Percentiles rank a stretch among this genome's conserved stretches.
phyloP scores from a whole-genome alignment of 2,329 filamentous ascomycete species.

The Cladorrhinum sp. region DNA sequence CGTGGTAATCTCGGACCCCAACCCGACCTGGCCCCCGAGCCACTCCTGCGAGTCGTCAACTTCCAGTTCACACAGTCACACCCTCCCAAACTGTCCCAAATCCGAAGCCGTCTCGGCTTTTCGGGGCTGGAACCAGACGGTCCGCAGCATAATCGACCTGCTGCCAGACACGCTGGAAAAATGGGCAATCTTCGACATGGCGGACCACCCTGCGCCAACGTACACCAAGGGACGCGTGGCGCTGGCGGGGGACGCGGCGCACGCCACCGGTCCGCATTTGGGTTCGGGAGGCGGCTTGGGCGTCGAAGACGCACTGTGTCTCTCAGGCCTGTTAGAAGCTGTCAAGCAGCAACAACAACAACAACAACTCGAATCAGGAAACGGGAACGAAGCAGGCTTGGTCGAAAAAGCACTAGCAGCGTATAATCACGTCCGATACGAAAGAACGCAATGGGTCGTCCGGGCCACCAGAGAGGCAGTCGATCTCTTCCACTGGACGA shows the following conservation, averaged over 20 bases:
- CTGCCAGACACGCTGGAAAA: constrained; percentile 45
- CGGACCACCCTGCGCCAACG: constrained; percentile 40
- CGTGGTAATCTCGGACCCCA: constrained; percentile 41
- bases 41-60: no score
- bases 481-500: constrained; percentile 40
- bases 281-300: constrained; percentile 56
- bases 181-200: constrained; percentile 55
- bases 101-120: constrained; percentile 41
- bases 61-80: constrained; percentile 32
- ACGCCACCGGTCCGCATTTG: constrained; percentile 53
- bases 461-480: constrained; percentile 37
- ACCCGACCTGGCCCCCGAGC: neutral
- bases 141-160: constrained; percentile 37
- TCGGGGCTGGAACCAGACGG: constrained; percentile 39
- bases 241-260: constrained; percentile 55
- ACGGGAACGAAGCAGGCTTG: neutral
- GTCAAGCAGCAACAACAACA: neutral
- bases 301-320: constrained; percentile 51
- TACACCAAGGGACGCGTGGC: constrained; percentile 45
- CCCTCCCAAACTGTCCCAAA: constrained; percentile 35
- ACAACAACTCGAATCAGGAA: no score
- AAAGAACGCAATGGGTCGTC: constrained; percentile 44
- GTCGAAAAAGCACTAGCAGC: constrained; percentile 34
- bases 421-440: constrained; percentile 38
- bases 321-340: constrained; percentile 37